Percentiles rank a stretch among this genome's conserved stretches.
These are phyloP conservation scores for Colletotrichum chrysophilum DNA, from an alignment of 2,329 filamentous ascomycete genomes.

Conservation along the genomic window DNA sequence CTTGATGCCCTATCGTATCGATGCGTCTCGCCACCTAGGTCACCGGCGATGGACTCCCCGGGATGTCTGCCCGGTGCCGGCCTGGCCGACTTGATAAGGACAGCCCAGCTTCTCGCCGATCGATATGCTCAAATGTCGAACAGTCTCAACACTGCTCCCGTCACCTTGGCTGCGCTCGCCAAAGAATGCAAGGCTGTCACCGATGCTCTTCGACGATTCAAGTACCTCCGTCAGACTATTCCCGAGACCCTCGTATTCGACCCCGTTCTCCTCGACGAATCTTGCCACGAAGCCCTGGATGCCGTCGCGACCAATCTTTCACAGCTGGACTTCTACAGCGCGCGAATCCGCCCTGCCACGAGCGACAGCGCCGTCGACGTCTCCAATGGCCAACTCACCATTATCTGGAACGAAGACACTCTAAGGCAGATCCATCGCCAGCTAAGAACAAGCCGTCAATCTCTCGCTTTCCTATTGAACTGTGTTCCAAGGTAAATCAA, in stretches of 20 bases:
- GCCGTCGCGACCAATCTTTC: conserved; percentile 8
- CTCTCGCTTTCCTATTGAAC: conserved; percentile 18
- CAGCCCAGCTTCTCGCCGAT: conserved; percentile 9
- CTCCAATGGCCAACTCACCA: conserved; percentile 16
- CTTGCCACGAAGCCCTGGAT: conserved; percentile 10
- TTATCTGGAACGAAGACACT: conserved; percentile 23
- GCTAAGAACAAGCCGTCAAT: conserved; percentile 9
- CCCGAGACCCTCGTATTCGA: conserved; percentile 6
- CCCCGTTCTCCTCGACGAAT: conserved; percentile 4
- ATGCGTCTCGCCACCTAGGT: conserved; percentile 11
- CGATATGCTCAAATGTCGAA: background rate
- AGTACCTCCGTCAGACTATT: background rate
- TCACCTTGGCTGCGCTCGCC: conserved; percentile 23
- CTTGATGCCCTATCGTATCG: background rate
- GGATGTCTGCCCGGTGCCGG: conserved; percentile 17
- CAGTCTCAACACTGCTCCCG: conserved; percentile 24
- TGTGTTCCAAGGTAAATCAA: conserved; percentile 16
- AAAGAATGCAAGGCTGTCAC: conserved; percentile 22
- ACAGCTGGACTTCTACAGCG: conserved; percentile 7
- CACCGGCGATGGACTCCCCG: conserved; percentile 20
- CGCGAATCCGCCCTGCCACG: conserved; percentile 6
- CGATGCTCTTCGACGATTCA: conserved; percentile 11
- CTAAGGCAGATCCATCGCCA: conserved; percentile 13
- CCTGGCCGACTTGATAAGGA: conserved; percentile 11
- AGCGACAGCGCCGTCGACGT: conserved; percentile 10